Evolutionary conservation across 176 grass and related monocot species (phyloP).

Genomic region (Panicum miliaceum): DNA sequence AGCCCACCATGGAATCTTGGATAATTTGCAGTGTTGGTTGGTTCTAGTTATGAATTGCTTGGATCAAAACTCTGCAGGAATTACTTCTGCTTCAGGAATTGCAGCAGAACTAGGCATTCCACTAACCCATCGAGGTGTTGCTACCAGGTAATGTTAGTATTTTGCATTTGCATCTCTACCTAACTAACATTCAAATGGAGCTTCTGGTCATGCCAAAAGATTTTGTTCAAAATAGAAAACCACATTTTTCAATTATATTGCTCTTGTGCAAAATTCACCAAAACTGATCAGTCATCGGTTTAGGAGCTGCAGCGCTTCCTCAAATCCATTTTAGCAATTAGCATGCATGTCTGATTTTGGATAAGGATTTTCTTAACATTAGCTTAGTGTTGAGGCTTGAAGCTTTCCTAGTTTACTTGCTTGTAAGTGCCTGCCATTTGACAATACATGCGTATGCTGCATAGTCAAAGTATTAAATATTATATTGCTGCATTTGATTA

Average conservation of each 20-base stretch:
- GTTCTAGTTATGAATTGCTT: constrained; percentile 1
- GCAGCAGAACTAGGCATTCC: constrained; percentile 95
- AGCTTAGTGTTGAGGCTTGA: not conserved
- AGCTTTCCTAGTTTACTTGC: not conserved
- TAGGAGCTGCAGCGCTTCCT: not conserved
- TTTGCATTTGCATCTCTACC: not conserved
- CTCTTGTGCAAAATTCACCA: not conserved
- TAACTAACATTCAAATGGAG: not conserved
- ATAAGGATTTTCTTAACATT: not conserved
- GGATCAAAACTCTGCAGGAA: constrained; percentile 59
- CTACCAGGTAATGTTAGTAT: constrained; percentile 70
- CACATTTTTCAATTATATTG: not conserved
- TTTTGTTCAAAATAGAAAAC: not conserved
- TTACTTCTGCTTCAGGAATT: constrained; percentile 97
- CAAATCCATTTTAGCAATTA: constrained; percentile 4
- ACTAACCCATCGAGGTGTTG: constrained; percentile 86
- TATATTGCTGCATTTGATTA: constrained; percentile 7
- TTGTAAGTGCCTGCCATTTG: not conserved
- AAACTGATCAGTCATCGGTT: not conserved
- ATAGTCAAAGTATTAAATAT: not conserved
- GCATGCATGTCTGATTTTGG: not conserved
- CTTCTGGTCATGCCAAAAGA: not conserved
- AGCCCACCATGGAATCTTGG: not conserved
- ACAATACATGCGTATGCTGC: not conserved
- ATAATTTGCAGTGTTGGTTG: constrained; percentile 24